phyloP scores from a whole-genome alignment of 2,329 filamentous ascomycete species.

The Claviceps cyperi region DNA sequence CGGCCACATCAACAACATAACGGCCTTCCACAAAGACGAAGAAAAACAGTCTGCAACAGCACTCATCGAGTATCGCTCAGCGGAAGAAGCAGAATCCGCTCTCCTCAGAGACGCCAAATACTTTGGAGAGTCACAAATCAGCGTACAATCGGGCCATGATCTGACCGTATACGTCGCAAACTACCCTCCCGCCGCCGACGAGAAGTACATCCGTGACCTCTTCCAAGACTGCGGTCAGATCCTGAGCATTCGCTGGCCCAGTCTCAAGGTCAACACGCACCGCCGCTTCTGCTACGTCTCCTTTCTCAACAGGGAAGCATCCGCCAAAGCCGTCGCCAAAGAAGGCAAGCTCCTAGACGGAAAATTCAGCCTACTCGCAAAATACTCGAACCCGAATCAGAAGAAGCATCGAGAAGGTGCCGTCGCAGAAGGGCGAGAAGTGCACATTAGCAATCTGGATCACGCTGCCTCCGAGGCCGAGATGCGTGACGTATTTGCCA shows the following conservation, averaged over 20 bases:
- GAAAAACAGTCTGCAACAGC: conserved; percentile 51
- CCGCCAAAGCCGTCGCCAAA: conserved; percentile 56
- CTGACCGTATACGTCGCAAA: conserved; percentile 85
- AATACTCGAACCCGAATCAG: conserved; percentile 68
- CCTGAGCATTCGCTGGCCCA: conserved; percentile 76
- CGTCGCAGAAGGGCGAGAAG: conserved; percentile 72
- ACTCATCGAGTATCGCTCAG: conserved; percentile 69
- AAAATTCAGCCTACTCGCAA: conserved; percentile 54
- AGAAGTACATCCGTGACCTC: conserved; percentile 50
- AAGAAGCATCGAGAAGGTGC: conserved; percentile 71
- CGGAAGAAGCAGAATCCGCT: conserved; percentile 70
- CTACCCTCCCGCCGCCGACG: conserved; percentile 65
- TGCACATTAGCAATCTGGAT: conserved; percentile 62
- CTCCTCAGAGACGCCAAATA: conserved; percentile 69
- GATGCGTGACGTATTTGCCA: conserved; percentile 53
- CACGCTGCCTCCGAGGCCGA: conserved; percentile 50
- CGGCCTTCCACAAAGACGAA: conserved; percentile 44
- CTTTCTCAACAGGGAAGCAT: conserved; percentile 57
- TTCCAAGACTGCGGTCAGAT: conserved; percentile 70
- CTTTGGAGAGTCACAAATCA: conserved; percentile 58
- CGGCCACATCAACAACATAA: conserved; percentile 68
- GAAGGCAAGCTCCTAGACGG: conserved; percentile 57
- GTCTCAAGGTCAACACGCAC: conserved; percentile 74
- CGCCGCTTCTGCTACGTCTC: conserved; percentile 93
- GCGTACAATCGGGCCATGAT: conserved; percentile 58